phyloP scores from a whole-genome alignment of 371 early-diverging fungal genomes.

The Blastocladiella emersonii region DNA sequence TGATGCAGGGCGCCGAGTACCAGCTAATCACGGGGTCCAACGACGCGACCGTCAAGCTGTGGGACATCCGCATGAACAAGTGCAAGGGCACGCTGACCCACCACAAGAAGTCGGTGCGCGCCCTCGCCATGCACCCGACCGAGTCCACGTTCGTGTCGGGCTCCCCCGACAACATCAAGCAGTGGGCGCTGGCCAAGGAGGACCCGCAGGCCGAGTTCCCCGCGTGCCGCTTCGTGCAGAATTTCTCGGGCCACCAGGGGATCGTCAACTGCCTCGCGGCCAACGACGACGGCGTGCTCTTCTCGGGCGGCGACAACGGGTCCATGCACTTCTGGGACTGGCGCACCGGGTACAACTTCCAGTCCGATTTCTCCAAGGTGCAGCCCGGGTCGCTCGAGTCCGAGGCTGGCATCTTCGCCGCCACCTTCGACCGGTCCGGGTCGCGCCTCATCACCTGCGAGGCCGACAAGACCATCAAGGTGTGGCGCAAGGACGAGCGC shows the following conservation, averaged over 20 bases:
- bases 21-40: conserved; percentile 87
- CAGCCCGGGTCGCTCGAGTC: conserved; percentile 94
- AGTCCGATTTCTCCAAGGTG: conserved; percentile 61
- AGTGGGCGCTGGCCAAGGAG: conserved; percentile 39
- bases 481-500: conserved; percentile 71
- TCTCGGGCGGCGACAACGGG: conserved; percentile 90
- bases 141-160: conserved; percentile 90
- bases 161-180: conserved; percentile 83
- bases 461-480: conserved; percentile 96
- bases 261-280: conserved; percentile 80
- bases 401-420: conserved; percentile 89
- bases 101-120: conserved; percentile 92
- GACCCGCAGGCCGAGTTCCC: conserved; percentile 46
- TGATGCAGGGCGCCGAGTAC: conserved; percentile 87
- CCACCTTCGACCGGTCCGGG: conserved; percentile 88
- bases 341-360: conserved; percentile 89
- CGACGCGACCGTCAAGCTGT: conserved; percentile 84
- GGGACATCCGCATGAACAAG: conserved; percentile 95
- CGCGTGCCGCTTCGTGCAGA: conserved; percentile 83
- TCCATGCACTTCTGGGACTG: conserved; percentile 93
- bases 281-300: conserved; percentile 82
- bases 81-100: conserved; percentile 86
- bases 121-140: conserved; percentile 75
- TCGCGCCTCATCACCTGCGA: conserved; percentile 91
- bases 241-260: conserved; percentile 71